Percentiles rank a stretch among this genome's conserved stretches.
Conservation (phyloP, 768 basidiomycete species). For the Pleurotus citrinopileatus region DNA sequence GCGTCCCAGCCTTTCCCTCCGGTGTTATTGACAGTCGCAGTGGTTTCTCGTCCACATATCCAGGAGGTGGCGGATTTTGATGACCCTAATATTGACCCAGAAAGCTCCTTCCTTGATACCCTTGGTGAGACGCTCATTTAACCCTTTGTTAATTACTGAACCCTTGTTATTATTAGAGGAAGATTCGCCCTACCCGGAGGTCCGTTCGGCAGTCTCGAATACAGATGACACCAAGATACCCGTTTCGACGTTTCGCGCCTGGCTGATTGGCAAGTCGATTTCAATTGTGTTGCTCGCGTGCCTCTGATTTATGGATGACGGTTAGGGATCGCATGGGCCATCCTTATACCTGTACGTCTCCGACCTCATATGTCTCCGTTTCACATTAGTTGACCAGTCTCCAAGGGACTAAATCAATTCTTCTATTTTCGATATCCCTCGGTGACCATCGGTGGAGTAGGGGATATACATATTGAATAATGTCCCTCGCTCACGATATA, state of each 20-base stretch:
- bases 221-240: conserved; percentile 65
- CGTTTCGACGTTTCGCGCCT: conserved; percentile 61
- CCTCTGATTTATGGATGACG: background rate
- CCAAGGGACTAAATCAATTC: conserved; percentile 62
- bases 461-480: conserved; percentile 9
- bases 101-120: conserved; percentile 37
- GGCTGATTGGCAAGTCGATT: conserved; percentile 53
- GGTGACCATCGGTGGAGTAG: conserved; percentile 53
- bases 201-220: conserved; percentile 54
- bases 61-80: conserved; percentile 36
- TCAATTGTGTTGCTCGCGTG: background rate
- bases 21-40: too few relatives aligned
- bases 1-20: too few relatives aligned
- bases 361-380: background rate
- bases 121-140: conserved; percentile 38
- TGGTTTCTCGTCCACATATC: conserved; percentile 17
- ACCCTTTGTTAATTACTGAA: conserved; percentile 32
- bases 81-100: conserved; percentile 53
- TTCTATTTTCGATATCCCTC: conserved; percentile 76
- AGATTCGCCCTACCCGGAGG: conserved; percentile 58
- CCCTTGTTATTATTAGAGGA: conserved; percentile 61
- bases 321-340: conserved; percentile 51
- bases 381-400: background rate
- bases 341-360: conserved; percentile 49
- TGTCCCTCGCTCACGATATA: background rate